Conservation (phyloP, 2,329 filamentous ascomycete genomes). For the Beauveria medogensis region DNA sequence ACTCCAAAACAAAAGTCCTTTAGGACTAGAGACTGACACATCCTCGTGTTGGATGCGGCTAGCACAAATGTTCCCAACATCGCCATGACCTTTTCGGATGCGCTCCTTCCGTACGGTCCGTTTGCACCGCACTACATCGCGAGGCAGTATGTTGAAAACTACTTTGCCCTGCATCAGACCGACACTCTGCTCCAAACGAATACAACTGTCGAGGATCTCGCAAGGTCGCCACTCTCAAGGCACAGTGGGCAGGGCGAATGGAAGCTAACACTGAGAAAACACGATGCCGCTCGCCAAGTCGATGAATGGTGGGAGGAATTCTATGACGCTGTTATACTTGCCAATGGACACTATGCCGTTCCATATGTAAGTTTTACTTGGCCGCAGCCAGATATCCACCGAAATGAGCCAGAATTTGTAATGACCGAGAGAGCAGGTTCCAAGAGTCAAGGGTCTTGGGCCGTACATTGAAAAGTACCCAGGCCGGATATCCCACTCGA, state of each 20-base stretch:
- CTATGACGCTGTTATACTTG: conserved; percentile 37
- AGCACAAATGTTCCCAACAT: conserved; percentile 50
- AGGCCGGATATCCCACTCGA: conserved; percentile 35
- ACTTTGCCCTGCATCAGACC: conserved; percentile 41
- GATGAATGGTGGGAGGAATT: conserved; percentile 47
- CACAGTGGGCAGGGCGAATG: conserved; percentile 24
- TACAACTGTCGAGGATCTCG: conserved; percentile 44
- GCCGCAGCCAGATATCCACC: background rate
- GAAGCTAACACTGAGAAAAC: conserved; percentile 39
- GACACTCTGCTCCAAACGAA: conserved; percentile 39
- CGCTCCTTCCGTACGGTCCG: conserved; percentile 44
- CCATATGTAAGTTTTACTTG: conserved; percentile 32
- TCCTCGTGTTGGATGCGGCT: background rate
- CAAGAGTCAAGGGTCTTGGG: conserved; percentile 1
- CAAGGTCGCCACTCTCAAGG: conserved; percentile 19
- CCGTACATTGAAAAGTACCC: conserved; percentile 24
- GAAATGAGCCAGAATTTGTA: no score
- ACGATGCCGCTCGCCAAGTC: conserved; percentile 33
- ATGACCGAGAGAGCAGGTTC: background rate
- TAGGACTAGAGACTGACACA: background rate
- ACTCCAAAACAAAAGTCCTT: background rate
- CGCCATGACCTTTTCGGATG: conserved; percentile 48
- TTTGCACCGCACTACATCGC: conserved; percentile 48
- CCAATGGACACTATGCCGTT: conserved; percentile 36
- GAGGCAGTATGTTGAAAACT: conserved; percentile 47